A percentile compares a stretch with the other conserved stretches of the same genome.
Evolutionary conservation across 768 basidiomycete genomes (phyloP).

Genomic region (Thelephora aurantiotincta): DNA sequence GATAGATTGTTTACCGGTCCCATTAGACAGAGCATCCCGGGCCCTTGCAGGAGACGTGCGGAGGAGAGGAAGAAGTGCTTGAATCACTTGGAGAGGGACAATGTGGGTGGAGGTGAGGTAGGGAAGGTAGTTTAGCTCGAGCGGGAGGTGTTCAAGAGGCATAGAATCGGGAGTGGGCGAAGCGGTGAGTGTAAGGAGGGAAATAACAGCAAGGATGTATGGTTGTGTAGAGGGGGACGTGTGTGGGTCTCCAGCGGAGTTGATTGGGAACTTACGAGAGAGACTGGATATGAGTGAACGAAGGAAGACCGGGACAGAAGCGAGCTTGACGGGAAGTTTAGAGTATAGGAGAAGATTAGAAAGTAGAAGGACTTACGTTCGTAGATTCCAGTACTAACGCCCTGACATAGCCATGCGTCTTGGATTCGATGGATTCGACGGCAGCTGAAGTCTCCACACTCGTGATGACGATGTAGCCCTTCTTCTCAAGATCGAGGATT

Average conservation of each 20-base stretch:
- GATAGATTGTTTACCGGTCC: conserved; percentile 28
- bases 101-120: conserved; percentile 66
- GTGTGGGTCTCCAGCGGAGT: conserved; percentile 69
- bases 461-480: conserved; percentile 73
- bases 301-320: conserved; percentile 59
- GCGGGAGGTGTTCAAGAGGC: conserved; percentile 58
- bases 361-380: conserved; percentile 33
- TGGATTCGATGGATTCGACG: conserved; percentile 47
- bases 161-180: conserved; percentile 24
- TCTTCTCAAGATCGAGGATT: conserved; percentile 57
- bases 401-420: conserved; percentile 62
- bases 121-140: conserved; percentile 48
- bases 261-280: conserved; percentile 72
- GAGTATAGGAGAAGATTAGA: background rate
- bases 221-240: conserved; percentile 48
- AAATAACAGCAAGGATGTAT: conserved; percentile 67
- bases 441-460: conserved; percentile 61
- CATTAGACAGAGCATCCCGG: conserved; percentile 36
- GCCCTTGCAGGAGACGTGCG: conserved; percentile 48
- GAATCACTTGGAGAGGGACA: conserved; percentile 63
- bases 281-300: conserved; percentile 71
- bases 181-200: conserved; percentile 46
- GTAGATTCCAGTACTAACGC: conserved; percentile 71
- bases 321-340: conserved; percentile 33
- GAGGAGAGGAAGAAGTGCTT: conserved; percentile 62